These are phyloP conservation scores for Alternaria arbusti DNA, from an alignment of 2,329 filamentous ascomycete species.

Conservation along the genomic window DNA sequence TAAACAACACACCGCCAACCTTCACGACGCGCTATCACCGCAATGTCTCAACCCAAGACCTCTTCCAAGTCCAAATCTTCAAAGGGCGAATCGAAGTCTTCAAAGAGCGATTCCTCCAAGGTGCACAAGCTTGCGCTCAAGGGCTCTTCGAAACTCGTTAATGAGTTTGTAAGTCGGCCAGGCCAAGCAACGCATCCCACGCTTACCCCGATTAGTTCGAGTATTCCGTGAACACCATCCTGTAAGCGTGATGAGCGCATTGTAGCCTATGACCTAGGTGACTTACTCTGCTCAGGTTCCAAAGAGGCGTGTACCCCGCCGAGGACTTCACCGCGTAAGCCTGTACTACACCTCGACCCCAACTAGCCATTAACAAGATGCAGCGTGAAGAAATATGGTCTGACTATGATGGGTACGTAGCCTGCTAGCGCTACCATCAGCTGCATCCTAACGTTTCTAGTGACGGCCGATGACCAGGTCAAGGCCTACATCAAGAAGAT, in stretches of 20 bases:
- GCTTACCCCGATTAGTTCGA: slow-evolving; percentile 70
- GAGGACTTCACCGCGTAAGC: slow-evolving; percentile 93
- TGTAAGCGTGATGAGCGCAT: slow-evolving; percentile 61
- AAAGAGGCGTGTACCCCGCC: slow-evolving; percentile 82
- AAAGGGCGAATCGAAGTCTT: slow-evolving; percentile 43
- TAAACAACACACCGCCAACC: slow-evolving; percentile 30
- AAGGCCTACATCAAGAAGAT: slow-evolving; percentile 99
- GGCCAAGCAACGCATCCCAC: neutral
- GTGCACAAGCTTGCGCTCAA: slow-evolving; percentile 93
- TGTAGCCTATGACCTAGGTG: neutral
- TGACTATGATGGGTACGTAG: slow-evolving; percentile 87
- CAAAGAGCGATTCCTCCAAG: slow-evolving; percentile 75
- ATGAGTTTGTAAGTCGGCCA: slow-evolving; percentile 83
- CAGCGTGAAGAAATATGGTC: slow-evolving; percentile 96
- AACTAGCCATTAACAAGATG: slow-evolving; percentile 27
- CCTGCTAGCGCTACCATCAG: neutral
- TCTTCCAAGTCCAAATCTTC: slow-evolving; percentile 20
- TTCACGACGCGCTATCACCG: slow-evolving; percentile 10
- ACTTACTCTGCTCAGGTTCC: slow-evolving; percentile 67
- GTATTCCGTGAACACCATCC: slow-evolving; percentile 96
- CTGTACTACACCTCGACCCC: neutral
- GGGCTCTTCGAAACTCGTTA: slow-evolving; percentile 83
- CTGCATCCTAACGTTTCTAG: slow-evolving; percentile 52
- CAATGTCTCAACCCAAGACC: slow-evolving; percentile 42
- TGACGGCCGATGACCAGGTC: slow-evolving; percentile 96